Conservation (phyloP, 1,284 basidiomycete species). For the Trichosporon sp. region DNA sequence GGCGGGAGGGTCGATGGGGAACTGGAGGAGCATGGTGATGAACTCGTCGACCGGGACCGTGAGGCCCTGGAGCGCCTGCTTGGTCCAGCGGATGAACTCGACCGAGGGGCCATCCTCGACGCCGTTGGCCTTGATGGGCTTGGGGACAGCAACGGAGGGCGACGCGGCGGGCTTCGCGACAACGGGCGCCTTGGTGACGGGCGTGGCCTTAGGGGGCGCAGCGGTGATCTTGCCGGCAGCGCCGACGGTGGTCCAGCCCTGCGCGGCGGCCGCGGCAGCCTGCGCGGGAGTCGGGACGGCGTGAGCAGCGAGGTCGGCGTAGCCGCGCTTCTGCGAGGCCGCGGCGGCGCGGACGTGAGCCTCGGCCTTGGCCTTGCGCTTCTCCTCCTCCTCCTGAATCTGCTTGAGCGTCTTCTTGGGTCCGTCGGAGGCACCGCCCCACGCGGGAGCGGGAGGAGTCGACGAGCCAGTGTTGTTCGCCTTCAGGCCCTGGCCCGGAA, state of each 20-base stretch:
- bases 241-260: slow-evolving; percentile 82
- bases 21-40: slow-evolving; percentile 80
- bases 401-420: slow-evolving; percentile 95
- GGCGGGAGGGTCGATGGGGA: slow-evolving; percentile 79
- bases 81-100: slow-evolving; percentile 90
- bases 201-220: slow-evolving; percentile 43
- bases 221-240: slow-evolving; percentile 59
- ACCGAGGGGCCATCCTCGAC: slow-evolving; percentile 62
- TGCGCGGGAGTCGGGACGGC: slow-evolving; percentile 52
- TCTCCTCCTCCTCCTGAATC: slow-evolving; percentile 96
- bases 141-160: slow-evolving; percentile 14
- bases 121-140: slow-evolving; percentile 20
- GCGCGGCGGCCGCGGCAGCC: slow-evolving; percentile 55
- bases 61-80: slow-evolving; percentile 72
- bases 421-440: slow-evolving; percentile 42
- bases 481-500: slow-evolving; percentile 36
- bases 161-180: slow-evolving; percentile 13
- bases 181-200: slow-evolving; percentile 16
- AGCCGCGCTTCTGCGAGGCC: slow-evolving; percentile 57
- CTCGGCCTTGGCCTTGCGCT: slow-evolving; percentile 60
- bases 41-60: slow-evolving; percentile 69
- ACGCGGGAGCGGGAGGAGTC: slow-evolving; percentile 43
- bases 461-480: slow-evolving; percentile 26
- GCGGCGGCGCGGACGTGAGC: slow-evolving; percentile 25
- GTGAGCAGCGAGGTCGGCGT: slow-evolving; percentile 73